phyloP scores from a whole-genome alignment of 225 moss, liverwort and hornwort species.

The Neckera pumila region DNA sequence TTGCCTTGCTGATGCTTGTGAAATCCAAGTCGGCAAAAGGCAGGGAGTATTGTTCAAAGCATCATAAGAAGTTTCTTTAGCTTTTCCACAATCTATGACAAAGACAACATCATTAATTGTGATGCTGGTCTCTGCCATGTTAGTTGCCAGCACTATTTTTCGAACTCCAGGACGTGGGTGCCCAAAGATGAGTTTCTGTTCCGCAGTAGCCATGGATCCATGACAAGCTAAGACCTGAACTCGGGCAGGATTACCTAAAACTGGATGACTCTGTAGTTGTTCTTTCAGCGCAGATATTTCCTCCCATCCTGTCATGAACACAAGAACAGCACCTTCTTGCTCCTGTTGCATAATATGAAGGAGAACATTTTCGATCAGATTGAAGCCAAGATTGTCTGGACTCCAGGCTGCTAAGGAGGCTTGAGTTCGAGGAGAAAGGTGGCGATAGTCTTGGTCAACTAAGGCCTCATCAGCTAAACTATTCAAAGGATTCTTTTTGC shows the following conservation, averaged over 20 bases:
- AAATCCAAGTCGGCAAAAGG: slow-evolving; percentile 90
- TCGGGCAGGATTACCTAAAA: slow-evolving; percentile 48
- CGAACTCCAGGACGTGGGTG: slow-evolving; percentile 72
- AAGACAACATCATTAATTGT: slow-evolving; percentile 95
- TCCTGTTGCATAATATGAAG: slow-evolving; percentile 55
- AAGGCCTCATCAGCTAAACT: slow-evolving; percentile 73
- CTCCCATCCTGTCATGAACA: slow-evolving; percentile 98
- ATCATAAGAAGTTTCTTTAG: slow-evolving; percentile 99
- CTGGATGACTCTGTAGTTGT: slow-evolving; percentile 50
- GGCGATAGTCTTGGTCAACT: slow-evolving; percentile 48
- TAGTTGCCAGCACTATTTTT: slow-evolving; percentile 95
- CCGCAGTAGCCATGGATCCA: slow-evolving; percentile 89
- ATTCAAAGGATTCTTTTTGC: slow-evolving; percentile 60
- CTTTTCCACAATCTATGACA: slow-evolving; percentile 93
- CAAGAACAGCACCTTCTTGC: slow-evolving; percentile 78
- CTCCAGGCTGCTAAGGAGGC: slow-evolving; percentile 87
- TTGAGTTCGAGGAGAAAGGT: slow-evolving; percentile 48
- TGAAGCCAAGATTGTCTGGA: slow-evolving; percentile 84
- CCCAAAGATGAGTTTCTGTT: slow-evolving; percentile 85
- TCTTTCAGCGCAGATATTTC: slow-evolving; percentile 80
- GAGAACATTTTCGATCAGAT: slow-evolving; percentile 62
- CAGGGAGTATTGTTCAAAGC: slow-evolving; percentile 96
- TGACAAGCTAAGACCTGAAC: slow-evolving; percentile 82
- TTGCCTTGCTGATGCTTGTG: slow-evolving; percentile 91
- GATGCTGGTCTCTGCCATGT: slow-evolving; percentile 99